A percentile compares a stretch with the other conserved stretches of the same genome.
Evolutionary conservation across 1,139 yeast species (phyloP).

Genomic region (Scheffersomyces parashehatae): DNA sequence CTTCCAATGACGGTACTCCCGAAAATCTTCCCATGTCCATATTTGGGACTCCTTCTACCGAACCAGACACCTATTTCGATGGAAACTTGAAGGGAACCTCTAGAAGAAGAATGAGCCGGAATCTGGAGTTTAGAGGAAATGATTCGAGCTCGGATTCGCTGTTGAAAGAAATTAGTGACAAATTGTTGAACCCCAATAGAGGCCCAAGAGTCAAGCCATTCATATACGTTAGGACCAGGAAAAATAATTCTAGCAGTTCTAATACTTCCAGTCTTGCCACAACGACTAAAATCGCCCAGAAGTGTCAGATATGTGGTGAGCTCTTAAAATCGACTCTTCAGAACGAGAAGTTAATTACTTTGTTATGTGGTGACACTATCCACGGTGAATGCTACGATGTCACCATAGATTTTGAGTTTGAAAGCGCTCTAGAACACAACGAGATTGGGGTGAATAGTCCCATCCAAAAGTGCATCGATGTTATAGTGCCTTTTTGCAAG

Average conservation of each 20-base stretch:
- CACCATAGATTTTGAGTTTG: slow-evolving; percentile 17
- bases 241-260: slow-evolving; percentile 6
- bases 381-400: slow-evolving; percentile 40
- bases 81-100: not conserved
- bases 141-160: not conserved
- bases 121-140: too few species aligned
- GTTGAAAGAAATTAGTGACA: not conserved
- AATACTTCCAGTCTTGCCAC: not conserved
- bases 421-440: slow-evolving; percentile 1
- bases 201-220: slow-evolving; percentile 33
- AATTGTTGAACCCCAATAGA: not conserved
- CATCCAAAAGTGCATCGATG: not conserved
- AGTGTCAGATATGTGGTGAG: slow-evolving; percentile 42
- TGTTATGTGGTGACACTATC: slow-evolving; percentile 39
- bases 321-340: slow-evolving; percentile 31
- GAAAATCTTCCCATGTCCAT: too few species aligned
- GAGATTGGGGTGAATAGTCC: not conserved
- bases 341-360: slow-evolving; percentile 32
- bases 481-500: not conserved
- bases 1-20: too few species aligned
- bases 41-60: not conserved
- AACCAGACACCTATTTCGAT: not conserved
- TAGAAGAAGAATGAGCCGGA: too few species aligned
- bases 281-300: slow-evolving; percentile 4
- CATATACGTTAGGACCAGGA: slow-evolving; percentile 19